A percentile compares a stretch with the other conserved stretches of the same genome.
phyloP scores from a whole-genome alignment of 305 asterid species.

The Nicotiana rustica region DNA sequence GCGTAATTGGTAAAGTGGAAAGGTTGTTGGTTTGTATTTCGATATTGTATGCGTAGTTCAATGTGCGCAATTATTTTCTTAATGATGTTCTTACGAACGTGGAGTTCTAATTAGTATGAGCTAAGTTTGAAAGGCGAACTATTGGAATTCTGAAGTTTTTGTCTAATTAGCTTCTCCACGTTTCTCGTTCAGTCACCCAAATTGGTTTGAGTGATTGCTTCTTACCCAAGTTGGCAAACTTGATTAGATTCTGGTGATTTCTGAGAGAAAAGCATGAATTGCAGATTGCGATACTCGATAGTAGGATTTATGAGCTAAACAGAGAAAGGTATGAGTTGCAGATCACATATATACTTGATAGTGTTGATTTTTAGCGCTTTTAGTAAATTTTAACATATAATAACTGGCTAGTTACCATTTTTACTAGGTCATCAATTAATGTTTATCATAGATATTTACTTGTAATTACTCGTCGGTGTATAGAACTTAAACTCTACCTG shows the following conservation, averaged over 20 bases:
- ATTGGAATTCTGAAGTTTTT: not conserved
- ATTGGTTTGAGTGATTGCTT: not conserved
- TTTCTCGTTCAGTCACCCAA: not conserved
- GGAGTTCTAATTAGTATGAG: not conserved
- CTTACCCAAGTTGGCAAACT: not conserved
- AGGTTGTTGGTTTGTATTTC: not conserved
- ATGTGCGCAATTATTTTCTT: not conserved
- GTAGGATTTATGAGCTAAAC: no score
- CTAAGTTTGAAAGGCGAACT: not conserved
- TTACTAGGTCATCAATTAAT: no score
- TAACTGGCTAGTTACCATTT: no score
- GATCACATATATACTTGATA: no score
- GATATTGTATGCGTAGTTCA: not conserved
- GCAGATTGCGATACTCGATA: not conserved
- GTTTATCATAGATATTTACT: no score
- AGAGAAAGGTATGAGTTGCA: no score
- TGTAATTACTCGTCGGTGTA: no score
- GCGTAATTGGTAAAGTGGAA: not conserved
- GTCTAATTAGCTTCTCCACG: slow-evolving; percentile 2
- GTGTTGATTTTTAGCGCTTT: no score
- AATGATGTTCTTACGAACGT: not conserved
- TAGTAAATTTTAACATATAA: no score
- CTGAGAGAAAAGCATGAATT: not conserved
- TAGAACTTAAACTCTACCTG: not conserved
- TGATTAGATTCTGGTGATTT: not conserved